Base-by-base conservation (phyloP, 1,284 basidiomycete species). In the Heimioporus punctisporus region DNA sequence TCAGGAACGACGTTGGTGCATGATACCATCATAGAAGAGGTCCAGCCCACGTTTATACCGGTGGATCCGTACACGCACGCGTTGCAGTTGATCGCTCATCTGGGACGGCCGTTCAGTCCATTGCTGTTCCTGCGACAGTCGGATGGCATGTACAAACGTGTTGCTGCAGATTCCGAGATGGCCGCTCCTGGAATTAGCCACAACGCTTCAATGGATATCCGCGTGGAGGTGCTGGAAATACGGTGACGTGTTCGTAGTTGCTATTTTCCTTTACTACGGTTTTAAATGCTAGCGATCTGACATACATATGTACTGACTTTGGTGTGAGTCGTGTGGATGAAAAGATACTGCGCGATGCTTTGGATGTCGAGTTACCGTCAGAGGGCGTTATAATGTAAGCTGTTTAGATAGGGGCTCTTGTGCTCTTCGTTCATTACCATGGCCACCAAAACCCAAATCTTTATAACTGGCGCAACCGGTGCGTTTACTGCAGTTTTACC, bases 381-480 rank as follows among this genome's bases (percentile, higher is more conserved):
- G n/a, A n/a, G n/a, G n/a, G n/a, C n/a, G n/a, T n/a, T n/a, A n/a
- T n/a, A n/a, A n/a, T n/a, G n/a, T n/a, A n/a, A n/a, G n/a, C n/a
- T n/a, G n/a, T n/a, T n/a, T n/a, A n/a, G n/a, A n/a, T n/a, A n/a
- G n/a, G n/a, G n/a, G n/a, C n/a, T n/a, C n/a, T 12, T 23, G 65
- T 60, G 64, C 12, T 63, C n/a, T n/a, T n/a, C n/a, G n/a, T n/a
- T n/a, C n/a, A n/a, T n/a, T n/a, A n/a, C n/a, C 31, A 67, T 65
- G 67, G 44, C 63, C 40, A 3, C 56, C 8, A 70, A 66, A 49
- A 63, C 61, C 0, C 61, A 60, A 21, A 26, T 67, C 2, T 60
- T 70, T 23, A 31, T 67, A 31, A 69, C 66, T 0, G 65, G 65
- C 41, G 66, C 64, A 15, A 67, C 68, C 4, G 65, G 65, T 59